A percentile compares a stretch with the other conserved stretches of the same genome.
These are phyloP conservation scores for Lycium ferocissimum DNA, from an alignment of 257 asterid genomes.

Conservation along the genomic window DNA sequence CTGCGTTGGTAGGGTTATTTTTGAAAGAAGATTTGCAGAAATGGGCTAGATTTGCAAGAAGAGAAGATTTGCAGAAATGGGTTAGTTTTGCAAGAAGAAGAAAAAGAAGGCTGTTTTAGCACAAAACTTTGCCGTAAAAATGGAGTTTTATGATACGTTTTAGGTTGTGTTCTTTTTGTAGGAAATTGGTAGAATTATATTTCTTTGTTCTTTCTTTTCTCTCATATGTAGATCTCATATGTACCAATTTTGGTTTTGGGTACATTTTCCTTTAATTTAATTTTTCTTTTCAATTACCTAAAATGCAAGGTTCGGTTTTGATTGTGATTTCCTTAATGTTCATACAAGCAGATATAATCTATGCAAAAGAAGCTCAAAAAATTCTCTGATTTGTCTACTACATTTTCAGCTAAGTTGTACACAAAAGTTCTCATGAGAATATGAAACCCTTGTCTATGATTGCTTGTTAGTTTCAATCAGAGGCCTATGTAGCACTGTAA, in stretches of 20 bases:
- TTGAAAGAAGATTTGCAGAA: constrained; percentile 52
- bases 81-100: constrained; percentile 33
- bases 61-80: constrained; percentile 45
- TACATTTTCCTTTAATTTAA: not conserved
- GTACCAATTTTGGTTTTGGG: constrained; percentile 12
- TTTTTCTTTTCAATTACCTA: not conserved
- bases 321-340: not conserved
- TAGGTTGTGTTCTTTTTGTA: constrained; percentile 13
- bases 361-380: not conserved
- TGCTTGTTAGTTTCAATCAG: no score
- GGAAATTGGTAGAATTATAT: constrained; percentile 8
- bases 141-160: not conserved
- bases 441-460: no score
- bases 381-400: not conserved
- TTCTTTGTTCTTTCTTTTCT: not conserved
- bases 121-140: not conserved
- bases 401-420: no score
- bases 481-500: no score
- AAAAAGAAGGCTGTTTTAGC: not conserved
- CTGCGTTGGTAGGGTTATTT: constrained; percentile 52
- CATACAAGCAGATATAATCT: not conserved
- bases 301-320: constrained; percentile 14
- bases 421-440: no score
- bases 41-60: constrained; percentile 37
- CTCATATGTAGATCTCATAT: not conserved